Base-by-base conservation (phyloP, 495 filamentous ascomycete genomes). In the Penicillium alfredii region DNA sequence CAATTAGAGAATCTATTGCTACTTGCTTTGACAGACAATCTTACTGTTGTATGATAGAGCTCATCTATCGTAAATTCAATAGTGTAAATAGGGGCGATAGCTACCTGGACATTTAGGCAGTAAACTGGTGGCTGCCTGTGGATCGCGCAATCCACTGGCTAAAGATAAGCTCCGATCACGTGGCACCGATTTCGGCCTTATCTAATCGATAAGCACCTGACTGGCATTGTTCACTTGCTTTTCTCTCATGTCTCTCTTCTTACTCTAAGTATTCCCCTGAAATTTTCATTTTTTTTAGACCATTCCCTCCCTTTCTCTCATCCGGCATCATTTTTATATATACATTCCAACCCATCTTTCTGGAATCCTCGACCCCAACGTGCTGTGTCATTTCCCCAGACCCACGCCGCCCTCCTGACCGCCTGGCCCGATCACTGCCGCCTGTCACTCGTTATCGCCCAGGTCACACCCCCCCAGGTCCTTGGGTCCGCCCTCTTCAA, bases 401-500 rank as follows among this genome's bases (percentile, higher is more conserved):
- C 30, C 29, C 41, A 45, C 49, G 45, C 61, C 58, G 54, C 56
- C 52, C 59, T 54, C 35, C 59, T 60, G 53, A 63, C 61, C 58
- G 56, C 56, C 56, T 56, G 49, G 45, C 30, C 28, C 34, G 38
- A 49, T 53, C 52, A 49, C 33, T 51, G 30, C 42, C 46, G 35
- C 40, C 41, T 44, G 44, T 50, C 52, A 52, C 45, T 61, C 51
- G 55, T 63, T 64, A 61, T 63, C 63, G 53, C 32, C 36, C 38
- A 34, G 53, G 63, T 64, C 60, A 64, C 56, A 38, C 56, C 49
- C 52, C 45, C 47, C 42, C 41, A 53, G 60, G 44, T 60, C 53
- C 44, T 44, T 33, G 51, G 47, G 44, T 49, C 47, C 40, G 38
- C 34, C 43, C 31, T 44, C 38, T 35, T 34, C 44, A 33, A 42